Conservation (phyloP, 805 yeast genomes). For the Teunomyces funiuensis region DNA sequence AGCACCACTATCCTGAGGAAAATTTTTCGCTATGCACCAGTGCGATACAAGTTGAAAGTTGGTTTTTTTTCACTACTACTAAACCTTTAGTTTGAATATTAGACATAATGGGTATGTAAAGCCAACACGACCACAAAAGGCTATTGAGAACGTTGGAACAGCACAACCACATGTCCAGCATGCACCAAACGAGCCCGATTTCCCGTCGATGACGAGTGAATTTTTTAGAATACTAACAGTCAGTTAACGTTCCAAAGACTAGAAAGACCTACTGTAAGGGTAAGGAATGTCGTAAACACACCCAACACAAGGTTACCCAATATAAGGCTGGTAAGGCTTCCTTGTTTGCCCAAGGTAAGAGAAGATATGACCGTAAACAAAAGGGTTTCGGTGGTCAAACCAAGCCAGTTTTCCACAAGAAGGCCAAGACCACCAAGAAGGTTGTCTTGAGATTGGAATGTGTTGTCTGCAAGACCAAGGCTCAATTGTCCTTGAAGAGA, state of each 20-base stretch:
- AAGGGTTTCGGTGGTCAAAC: slow-evolving; percentile 99
- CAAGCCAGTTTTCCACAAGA: slow-evolving; percentile 99
- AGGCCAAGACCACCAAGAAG: slow-evolving; percentile 99
- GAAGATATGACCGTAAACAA: slow-evolving; percentile 99
- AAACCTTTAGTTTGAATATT: slow-evolving; percentile 5
- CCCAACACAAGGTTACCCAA: slow-evolving; percentile 99
- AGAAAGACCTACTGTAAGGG: slow-evolving; percentile 99
- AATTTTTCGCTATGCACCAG: slow-evolving; percentile 3
- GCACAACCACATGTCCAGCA: background rate
- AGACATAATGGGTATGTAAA: slow-evolving; percentile 27
- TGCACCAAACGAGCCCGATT: background rate
- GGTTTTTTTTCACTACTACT: slow-evolving; percentile 7
- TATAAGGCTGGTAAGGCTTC: slow-evolving; percentile 99
- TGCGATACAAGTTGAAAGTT: slow-evolving; percentile 5
- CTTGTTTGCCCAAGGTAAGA: slow-evolving; percentile 99
- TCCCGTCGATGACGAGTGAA: too few species aligned
- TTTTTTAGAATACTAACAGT: slow-evolving; percentile 25
- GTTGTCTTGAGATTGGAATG: slow-evolving; percentile 99
- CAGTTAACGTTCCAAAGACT: slow-evolving; percentile 99
- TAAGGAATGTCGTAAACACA: slow-evolving; percentile 98
- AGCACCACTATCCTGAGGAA: slow-evolving; percentile 5
- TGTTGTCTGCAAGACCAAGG: slow-evolving; percentile 97
- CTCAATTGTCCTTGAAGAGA: slow-evolving; percentile 97
- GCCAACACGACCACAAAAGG: background rate
- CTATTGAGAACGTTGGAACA: background rate